Conservation (phyloP, 495 filamentous ascomycete genomes). For the Tetracladium setigerum region DNA sequence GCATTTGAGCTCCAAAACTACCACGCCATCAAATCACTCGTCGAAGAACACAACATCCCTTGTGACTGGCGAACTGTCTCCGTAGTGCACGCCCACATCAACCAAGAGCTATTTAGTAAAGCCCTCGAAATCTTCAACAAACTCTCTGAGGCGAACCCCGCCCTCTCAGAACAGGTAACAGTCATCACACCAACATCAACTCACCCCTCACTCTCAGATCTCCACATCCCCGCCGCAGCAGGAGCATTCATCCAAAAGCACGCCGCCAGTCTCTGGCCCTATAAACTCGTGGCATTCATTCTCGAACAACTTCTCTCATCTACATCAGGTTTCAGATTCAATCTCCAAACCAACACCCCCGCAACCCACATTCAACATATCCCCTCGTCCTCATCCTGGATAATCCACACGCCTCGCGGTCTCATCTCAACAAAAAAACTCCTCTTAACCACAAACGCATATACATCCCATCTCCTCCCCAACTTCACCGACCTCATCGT, state of each 20-base stretch:
- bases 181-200: constrained; percentile 17
- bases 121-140: constrained; percentile 33
- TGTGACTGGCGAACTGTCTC: constrained; percentile 52
- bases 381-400: constrained; percentile 31
- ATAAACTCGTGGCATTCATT: constrained; percentile 64
- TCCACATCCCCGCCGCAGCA: constrained; percentile 17
- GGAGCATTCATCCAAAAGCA: constrained; percentile 39
- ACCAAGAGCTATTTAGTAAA: constrained; percentile 33
- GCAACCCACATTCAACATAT: constrained; percentile 39
- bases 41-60: constrained; percentile 43
- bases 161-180: constrained; percentile 29
- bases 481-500: constrained; percentile 62
- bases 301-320: constrained; percentile 46
- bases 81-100: constrained; percentile 48
- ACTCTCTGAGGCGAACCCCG: constrained; percentile 40
- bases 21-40: constrained; percentile 39
- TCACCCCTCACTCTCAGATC: constrained; percentile 15
- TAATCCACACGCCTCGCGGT: constrained; percentile 57
- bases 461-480: constrained; percentile 66
- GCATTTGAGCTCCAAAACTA: constrained; percentile 59
- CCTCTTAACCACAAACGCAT: constrained; percentile 72
- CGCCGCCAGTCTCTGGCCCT: constrained; percentile 62
- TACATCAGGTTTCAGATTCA: constrained; percentile 33
- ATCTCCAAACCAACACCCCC: constrained; percentile 68
- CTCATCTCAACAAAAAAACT: constrained; percentile 48